phyloP scores from a whole-genome alignment of 371 early-diverging fungal species.

The Rhizopus stolonifer region DNA sequence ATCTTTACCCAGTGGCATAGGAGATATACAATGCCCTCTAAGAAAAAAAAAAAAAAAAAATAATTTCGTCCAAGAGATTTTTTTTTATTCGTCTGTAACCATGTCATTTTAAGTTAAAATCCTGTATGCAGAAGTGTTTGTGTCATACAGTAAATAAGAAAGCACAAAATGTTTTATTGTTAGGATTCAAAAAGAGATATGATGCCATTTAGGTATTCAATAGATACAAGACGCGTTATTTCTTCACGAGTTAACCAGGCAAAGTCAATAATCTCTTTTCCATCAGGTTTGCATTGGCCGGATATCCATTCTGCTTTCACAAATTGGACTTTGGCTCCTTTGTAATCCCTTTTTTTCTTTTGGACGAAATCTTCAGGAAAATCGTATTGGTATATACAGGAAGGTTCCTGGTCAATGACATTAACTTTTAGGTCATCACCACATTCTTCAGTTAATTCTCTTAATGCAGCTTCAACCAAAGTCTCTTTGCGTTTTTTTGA shows the following conservation, averaged over 20 bases:
- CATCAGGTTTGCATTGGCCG: constrained; percentile 58
- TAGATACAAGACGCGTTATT: constrained; percentile 50
- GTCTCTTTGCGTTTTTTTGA: constrained; percentile 60
- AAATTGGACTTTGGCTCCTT: constrained; percentile 35
- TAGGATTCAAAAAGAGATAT: neutral
- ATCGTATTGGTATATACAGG: constrained; percentile 62
- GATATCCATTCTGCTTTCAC: constrained; percentile 29
- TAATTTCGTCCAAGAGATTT: too few species aligned
- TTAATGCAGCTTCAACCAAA: constrained; percentile 71
- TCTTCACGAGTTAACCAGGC: constrained; percentile 87
- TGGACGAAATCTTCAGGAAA: constrained; percentile 41
- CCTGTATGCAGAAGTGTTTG: too few species aligned
- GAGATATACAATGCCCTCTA: too few species aligned
- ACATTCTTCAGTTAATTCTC: constrained; percentile 70
- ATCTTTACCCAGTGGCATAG: too few species aligned
- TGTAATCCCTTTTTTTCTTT: constrained; percentile 12
- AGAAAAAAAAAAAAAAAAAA: too few species aligned
- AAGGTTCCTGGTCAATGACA: constrained; percentile 67
- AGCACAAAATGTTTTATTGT: neutral
- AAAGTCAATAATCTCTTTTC: constrained; percentile 66
- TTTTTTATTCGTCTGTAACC: too few species aligned
- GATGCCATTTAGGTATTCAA: constrained; percentile 3
- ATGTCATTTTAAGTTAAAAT: too few species aligned
- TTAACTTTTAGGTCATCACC: constrained; percentile 73
- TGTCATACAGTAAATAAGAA: neutral